Base-by-base conservation (phyloP, 192 early-diverging fungal species). In the Spinellus fusiger region DNA sequence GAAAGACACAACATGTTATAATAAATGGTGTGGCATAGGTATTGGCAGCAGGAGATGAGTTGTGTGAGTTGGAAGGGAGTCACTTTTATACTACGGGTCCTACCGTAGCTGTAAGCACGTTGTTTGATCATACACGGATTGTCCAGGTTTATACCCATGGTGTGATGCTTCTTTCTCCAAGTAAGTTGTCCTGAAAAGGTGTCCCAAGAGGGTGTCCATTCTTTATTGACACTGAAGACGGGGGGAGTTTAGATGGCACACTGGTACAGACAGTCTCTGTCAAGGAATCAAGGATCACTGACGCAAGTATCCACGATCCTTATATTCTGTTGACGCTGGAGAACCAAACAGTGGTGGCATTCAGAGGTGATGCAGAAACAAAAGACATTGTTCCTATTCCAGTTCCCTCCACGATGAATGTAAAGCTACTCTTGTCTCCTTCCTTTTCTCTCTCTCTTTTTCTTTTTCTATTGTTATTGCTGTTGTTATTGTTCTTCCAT, bases 141-240 rank as follows among this genome's bases (percentile, higher is more conserved):
- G 80, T 99, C 5, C 96, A 99, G 65, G 89, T 95, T 8, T 77
- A 90, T 59, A 71, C 80, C n/a, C 64, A 72, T 16, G 93, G 93
- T 0, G 70, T 98, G 13, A 64, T 85, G 9, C 35, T 94, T 5
- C 57, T 96, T 2, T 84, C 92, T 56, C 76, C 81, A 31, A 77
- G 84, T 86, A 75, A 57, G 50, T 7, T 4, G 15, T 35, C 10
- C 5, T 37, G 35, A 37, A 23, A 31, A 48, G n/a, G n/a, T n/a
- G n/a, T n/a, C n/a, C n/a, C n/a, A n/a, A n/a, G n/a, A n/a, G n/a
- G n/a, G 3, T 5, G 16, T 22, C 23, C 25, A 20, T 35, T 29
- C 27, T 7, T 64, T 3, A 23, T 38, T 15, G 13, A 10, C 33
- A 16, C 25, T 54, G 18, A 27, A 26, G 3, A 44, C 49, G n/a